phyloP scores from a whole-genome alignment of 2,329 filamentous ascomycete species.

The Diaporthe aspalathi region DNA sequence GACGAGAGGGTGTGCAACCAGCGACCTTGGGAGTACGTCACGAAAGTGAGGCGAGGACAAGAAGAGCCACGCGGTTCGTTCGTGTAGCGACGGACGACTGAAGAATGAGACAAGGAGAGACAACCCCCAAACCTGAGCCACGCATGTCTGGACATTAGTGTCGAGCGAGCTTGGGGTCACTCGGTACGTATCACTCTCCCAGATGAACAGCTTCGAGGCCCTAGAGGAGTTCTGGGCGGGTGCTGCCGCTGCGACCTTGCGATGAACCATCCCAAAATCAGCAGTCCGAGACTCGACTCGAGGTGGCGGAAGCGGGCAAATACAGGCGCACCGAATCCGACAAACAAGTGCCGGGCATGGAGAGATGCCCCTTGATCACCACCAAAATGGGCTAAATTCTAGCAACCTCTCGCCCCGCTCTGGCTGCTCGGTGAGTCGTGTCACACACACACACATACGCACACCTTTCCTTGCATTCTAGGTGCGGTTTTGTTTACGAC shows the following conservation, averaged over 20 bases:
- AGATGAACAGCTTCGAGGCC: conserved; percentile 17
- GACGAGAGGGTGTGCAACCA: conserved; percentile 17
- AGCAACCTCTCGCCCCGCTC: conserved; percentile 28
- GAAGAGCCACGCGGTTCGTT: conserved; percentile 23
- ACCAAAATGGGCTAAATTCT: not conserved
- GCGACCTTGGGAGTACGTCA: not conserved
- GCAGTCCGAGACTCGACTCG: conserved; percentile 14
- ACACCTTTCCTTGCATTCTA: not conserved
- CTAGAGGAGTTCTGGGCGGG: not conserved
- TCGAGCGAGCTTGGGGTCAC: conserved; percentile 19
- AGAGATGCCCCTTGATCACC: not conserved
- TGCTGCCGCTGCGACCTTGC: conserved; percentile 17
- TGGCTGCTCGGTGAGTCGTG: conserved; percentile 14
- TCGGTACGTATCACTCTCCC: conserved; percentile 6
- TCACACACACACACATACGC: conserved; percentile 13
- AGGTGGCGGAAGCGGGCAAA: not conserved
- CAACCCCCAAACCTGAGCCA: conserved; percentile 12
- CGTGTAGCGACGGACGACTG: conserved; percentile 1
- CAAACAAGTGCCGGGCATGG: not conserved
- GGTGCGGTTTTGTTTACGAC: not conserved
- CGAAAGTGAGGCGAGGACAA: conserved; percentile 32
- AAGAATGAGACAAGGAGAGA: conserved; percentile 19
- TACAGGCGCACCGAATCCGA: conserved; percentile 3
- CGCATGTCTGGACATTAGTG: conserved; percentile 5
- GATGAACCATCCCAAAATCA: conserved; percentile 19